Conservation (phyloP, 305 asterid genomes). For the Fraxinus sp. region DNA sequence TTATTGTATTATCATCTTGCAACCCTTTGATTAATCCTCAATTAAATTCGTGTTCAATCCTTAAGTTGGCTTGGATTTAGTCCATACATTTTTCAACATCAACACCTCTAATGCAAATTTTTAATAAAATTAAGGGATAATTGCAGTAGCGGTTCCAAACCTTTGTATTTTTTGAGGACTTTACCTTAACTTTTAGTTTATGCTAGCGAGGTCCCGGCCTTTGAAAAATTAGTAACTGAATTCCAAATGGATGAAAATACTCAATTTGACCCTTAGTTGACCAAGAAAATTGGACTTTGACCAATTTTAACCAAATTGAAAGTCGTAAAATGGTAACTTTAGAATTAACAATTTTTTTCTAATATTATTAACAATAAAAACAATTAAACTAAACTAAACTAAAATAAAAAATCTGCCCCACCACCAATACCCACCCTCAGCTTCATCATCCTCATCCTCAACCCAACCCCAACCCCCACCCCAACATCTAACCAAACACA, state of each 20-base stretch:
- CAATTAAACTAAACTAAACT: too few species aligned
- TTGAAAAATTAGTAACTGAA: too few species aligned
- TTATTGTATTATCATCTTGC: too few species aligned
- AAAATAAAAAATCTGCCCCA: too few species aligned
- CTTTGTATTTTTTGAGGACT: background rate
- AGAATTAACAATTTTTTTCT: background rate
- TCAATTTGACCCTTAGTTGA: background rate
- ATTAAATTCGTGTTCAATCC: too few species aligned
- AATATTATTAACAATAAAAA: too few species aligned
- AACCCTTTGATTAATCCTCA: too few species aligned
- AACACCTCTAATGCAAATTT: background rate
- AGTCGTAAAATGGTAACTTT: background rate
- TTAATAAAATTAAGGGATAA: background rate
- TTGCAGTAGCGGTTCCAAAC: background rate
- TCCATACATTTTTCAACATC: too few species aligned
- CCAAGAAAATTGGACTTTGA: background rate
- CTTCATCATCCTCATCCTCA: background rate
- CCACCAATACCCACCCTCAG: background rate
- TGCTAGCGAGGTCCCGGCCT: too few species aligned
- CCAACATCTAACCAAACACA: background rate
- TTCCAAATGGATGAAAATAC: background rate
- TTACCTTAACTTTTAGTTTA: too few species aligned
- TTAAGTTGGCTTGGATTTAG: too few species aligned
- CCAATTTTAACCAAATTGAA: background rate
- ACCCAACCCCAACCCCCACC: background rate